Base-by-base conservation (phyloP, 2,329 filamentous ascomycete genomes). In the Ophiostoma triangulosporum region DNA sequence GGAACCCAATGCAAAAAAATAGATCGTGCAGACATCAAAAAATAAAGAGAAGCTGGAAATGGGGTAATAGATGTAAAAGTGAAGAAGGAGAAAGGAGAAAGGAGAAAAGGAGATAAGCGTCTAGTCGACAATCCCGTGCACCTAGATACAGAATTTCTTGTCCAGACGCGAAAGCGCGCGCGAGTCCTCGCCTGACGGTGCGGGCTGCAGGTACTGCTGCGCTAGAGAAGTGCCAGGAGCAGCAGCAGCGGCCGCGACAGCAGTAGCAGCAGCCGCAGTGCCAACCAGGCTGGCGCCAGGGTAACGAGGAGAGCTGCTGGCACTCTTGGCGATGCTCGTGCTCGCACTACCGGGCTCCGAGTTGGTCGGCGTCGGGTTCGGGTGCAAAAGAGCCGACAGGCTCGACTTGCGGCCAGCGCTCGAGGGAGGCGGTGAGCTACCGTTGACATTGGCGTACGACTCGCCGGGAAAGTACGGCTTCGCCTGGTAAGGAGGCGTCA, bases 321-420 rank as follows among this genome's bases (percentile, higher is more conserved):
- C 70, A 60, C 72, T 72, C 58, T 65, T 65, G 48, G 59, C 69
- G 61, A 62, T 69, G 45, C 58, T 69, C 27, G 54, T 38, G 57
- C 65, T 65, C 48, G 60, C 69, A 61, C 62, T 70, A 45, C 58
- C 68, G 48, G 69, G 64, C 55, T 72, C 73, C 9, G 68, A 70
- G 59, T 68, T 73, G 56, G 64, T 69, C 32, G 70, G 69, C 1
- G 71, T 71, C 2, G 77, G 71, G 61, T 80, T 71, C 2, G 77
- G 71, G 61, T 80, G 75, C n/a, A 77, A 64, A 15, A 70, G 63
- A 2, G 70, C 69, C 11, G 73, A 72, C 12, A 77, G 60, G 61
- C 70, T 74, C 3, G 73, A 68, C 65, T 68, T 74, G 62, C 70
- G 66, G 31, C 55, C 36, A 45, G 58, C 8, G 59, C n/a, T 22